Evolutionary conservation across 2,329 filamentous ascomycete species (phyloP).

Genomic region (Colletotrichum caudatum): DNA sequence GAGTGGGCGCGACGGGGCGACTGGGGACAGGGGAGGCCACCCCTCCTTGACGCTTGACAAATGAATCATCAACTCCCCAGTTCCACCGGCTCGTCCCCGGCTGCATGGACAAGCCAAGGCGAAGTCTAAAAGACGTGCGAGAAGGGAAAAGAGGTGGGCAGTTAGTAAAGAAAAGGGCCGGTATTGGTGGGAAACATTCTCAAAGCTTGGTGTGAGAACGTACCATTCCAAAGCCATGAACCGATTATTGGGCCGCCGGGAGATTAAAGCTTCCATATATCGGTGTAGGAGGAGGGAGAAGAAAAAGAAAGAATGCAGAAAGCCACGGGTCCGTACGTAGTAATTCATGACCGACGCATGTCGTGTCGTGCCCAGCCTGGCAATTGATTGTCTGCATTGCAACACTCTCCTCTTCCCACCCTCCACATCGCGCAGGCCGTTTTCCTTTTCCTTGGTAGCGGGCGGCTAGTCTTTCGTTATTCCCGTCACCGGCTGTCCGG

Average conservation of each 20-base stretch:
- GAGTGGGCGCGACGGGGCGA: slow-evolving; percentile 23
- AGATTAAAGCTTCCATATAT: background rate
- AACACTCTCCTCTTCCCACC: background rate
- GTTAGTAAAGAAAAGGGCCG: background rate
- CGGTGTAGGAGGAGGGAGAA: background rate
- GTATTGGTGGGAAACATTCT: background rate
- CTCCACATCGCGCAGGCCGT: background rate
- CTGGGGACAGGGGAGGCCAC: slow-evolving; percentile 3
- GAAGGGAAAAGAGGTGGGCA: background rate
- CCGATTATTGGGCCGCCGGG: background rate
- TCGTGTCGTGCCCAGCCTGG: slow-evolving; percentile 12
- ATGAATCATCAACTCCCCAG: background rate
- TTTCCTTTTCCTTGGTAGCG: background rate
- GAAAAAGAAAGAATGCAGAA: background rate
- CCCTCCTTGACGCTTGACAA: background rate
- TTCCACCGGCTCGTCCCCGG: background rate
- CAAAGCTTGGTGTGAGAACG: background rate
- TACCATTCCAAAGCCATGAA: background rate
- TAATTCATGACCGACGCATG: slow-evolving; percentile 28
- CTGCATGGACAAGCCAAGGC: background rate
- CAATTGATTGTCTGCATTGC: slow-evolving; percentile 9
- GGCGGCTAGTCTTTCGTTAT: background rate
- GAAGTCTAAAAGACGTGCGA: background rate
- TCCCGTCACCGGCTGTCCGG: background rate
- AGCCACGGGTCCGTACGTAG: background rate